These are phyloP conservation scores for Trichoderma koningiopsis DNA, from an alignment of 2,329 filamentous ascomycete species.

Conservation along the genomic window DNA sequence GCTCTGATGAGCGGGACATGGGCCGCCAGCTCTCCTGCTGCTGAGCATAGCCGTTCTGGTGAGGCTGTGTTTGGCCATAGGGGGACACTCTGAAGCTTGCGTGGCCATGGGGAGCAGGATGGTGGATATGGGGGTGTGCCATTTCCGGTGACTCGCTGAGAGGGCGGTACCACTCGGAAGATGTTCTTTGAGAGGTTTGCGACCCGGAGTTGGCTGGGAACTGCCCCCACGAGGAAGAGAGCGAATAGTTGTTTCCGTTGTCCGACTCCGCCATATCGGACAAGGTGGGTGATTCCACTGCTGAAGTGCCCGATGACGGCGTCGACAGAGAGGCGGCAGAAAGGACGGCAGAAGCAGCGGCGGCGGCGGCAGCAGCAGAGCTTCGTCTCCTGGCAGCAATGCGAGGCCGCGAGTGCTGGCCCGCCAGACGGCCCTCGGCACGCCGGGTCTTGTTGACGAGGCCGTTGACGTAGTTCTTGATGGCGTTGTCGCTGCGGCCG, in stretches of 20 bases:
- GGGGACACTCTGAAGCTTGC: background rate
- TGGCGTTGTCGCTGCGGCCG: constrained; percentile 89
- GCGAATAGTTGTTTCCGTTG: background rate
- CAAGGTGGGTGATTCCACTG: background rate
- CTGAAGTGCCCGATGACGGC: background rate
- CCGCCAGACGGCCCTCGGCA: background rate
- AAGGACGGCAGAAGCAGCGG: background rate
- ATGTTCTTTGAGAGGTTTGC: background rate
- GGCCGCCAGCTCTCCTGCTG: background rate
- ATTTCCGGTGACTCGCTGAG: background rate
- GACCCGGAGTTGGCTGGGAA: background rate
- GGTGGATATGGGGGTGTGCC: background rate
- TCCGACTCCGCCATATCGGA: constrained; percentile 10
- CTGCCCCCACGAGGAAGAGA: background rate
- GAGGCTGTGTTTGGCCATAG: background rate
- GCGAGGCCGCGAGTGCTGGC: background rate
- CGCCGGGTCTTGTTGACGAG: constrained; percentile 13
- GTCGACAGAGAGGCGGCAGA: background rate
- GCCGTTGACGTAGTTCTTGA: constrained; percentile 84
- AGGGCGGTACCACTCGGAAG: background rate
- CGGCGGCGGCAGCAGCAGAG: background rate
- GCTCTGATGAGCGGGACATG: background rate
- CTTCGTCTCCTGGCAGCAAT: background rate
- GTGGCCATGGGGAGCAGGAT: background rate
- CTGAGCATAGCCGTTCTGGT: background rate